Percentiles rank a stretch among this genome's conserved stretches.
phyloP scores from a whole-genome alignment of 2,329 filamentous ascomycete species.

The Sclerotinia sclerotiorum region DNA sequence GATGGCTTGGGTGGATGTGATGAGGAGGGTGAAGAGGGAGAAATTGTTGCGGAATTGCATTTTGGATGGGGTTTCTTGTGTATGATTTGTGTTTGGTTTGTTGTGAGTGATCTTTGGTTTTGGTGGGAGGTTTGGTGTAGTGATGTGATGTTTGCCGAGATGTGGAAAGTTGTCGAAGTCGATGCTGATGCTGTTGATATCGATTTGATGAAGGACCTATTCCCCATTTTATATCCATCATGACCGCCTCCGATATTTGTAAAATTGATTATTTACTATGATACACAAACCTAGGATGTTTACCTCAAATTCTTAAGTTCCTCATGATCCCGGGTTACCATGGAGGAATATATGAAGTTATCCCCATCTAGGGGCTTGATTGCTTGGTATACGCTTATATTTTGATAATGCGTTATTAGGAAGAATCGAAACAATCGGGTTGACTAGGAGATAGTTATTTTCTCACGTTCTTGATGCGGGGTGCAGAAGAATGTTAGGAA shows the following conservation, averaged over 20 bases:
- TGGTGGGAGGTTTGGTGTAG: not conserved
- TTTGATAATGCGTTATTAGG: not conserved
- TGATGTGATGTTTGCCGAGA: slow-evolving; percentile 7
- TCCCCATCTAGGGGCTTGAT: not conserved
- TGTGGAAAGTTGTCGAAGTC: not conserved
- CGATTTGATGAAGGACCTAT: not conserved
- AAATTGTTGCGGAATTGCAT: slow-evolving; percentile 48
- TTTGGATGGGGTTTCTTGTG: slow-evolving; percentile 30
- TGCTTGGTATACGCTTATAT: not conserved
- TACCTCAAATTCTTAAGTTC: slow-evolving; percentile 1
- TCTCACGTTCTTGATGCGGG: not conserved
- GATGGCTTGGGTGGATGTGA: slow-evolving; percentile 41
- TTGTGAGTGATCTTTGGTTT: not conserved
- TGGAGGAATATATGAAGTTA: not conserved
- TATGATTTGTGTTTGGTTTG: not conserved
- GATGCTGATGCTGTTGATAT: slow-evolving; percentile 1
- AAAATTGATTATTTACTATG: not conserved
- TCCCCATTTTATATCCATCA: not conserved
- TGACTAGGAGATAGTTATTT: not conserved
- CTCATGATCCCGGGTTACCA: not conserved
- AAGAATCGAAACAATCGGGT: not conserved
- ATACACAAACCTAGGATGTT: not conserved
- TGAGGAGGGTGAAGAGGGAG: slow-evolving; percentile 42
- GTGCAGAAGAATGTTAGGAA: not conserved
- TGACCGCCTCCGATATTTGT: not conserved